Percentiles rank a stretch among this genome's conserved stretches.
These are phyloP conservation scores for Mycogone perniciosa DNA, from an alignment of 2,329 filamentous ascomycete genomes.

Conservation along the genomic window DNA sequence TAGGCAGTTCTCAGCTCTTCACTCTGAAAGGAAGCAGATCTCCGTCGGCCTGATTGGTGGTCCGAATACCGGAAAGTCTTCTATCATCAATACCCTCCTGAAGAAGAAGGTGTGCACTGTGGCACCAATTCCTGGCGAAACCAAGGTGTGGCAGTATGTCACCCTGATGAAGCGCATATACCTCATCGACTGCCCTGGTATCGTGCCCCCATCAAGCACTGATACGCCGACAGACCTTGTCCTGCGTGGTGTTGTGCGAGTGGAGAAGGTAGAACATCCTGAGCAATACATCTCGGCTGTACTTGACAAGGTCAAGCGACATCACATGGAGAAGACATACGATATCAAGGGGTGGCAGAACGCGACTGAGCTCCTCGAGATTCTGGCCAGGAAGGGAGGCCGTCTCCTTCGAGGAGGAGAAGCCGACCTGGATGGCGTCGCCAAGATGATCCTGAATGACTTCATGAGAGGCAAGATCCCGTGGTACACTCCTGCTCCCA, in stretches of 20 bases:
- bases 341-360: slow-evolving; percentile 74
- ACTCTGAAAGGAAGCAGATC: slow-evolving; percentile 88
- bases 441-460: slow-evolving; percentile 95
- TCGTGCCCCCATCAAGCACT: slow-evolving; percentile 80
- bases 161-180: slow-evolving; percentile 86
- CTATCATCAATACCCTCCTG: slow-evolving; percentile 91
- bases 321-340: slow-evolving; percentile 90
- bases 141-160: slow-evolving; percentile 97
- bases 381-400: slow-evolving; percentile 80
- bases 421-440: slow-evolving; percentile 87
- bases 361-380: slow-evolving; percentile 76
- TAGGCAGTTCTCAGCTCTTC: slow-evolving; percentile 84
- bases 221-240: slow-evolving; percentile 86
- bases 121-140: slow-evolving; percentile 92
- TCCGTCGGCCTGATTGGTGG: slow-evolving; percentile 74
- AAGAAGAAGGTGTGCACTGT: slow-evolving; percentile 93
- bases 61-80: slow-evolving; percentile 93
- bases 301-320: slow-evolving; percentile 70
- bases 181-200: slow-evolving; percentile 93
- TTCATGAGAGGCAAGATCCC: slow-evolving; percentile 93
- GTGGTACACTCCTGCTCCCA: slow-evolving; percentile 83
- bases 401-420: slow-evolving; percentile 87
- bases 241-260: slow-evolving; percentile 81
- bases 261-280: slow-evolving; percentile 94
- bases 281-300: slow-evolving; percentile 91